Conservation (phyloP, 768 basidiomycete species). For the Lanmaoa rubissima region DNA sequence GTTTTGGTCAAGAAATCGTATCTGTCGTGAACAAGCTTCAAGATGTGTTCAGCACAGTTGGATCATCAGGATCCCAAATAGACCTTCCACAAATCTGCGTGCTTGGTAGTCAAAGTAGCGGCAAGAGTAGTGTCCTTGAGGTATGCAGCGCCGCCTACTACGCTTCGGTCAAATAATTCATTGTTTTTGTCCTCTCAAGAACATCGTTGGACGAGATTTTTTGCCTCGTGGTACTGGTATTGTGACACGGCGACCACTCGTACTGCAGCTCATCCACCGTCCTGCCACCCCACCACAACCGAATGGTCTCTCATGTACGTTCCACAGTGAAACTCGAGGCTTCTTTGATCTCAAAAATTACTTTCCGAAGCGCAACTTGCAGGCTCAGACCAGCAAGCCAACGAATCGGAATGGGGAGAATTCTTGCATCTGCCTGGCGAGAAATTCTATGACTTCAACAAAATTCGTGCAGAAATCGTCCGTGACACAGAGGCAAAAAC, state of each 20-base stretch:
- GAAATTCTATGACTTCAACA: slow-evolving; percentile 97
- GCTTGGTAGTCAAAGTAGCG: slow-evolving; percentile 87
- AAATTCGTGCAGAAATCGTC: slow-evolving; percentile 95
- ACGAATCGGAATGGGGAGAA: slow-evolving; percentile 97
- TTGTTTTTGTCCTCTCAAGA: slow-evolving; percentile 45
- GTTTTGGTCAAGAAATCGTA: slow-evolving; percentile 82
- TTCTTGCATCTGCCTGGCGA: slow-evolving; percentile 95
- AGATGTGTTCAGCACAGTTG: slow-evolving; percentile 85
- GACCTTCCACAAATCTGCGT: slow-evolving; percentile 93
- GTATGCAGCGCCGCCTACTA: slow-evolving; percentile 38
- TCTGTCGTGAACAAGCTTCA: slow-evolving; percentile 83
- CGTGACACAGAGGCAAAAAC: slow-evolving; percentile 98
- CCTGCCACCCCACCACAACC: slow-evolving; percentile 47
- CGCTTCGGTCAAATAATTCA: slow-evolving; percentile 1
- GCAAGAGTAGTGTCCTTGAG: slow-evolving; percentile 92
- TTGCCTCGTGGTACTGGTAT: slow-evolving; percentile 98
- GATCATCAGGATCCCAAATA: slow-evolving; percentile 73
- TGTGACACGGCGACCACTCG: slow-evolving; percentile 94
- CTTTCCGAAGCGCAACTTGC: slow-evolving; percentile 32
- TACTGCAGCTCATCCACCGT: slow-evolving; percentile 92
- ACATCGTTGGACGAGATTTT: slow-evolving; percentile 98
- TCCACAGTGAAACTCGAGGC: neutral
- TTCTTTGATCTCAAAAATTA: slow-evolving; percentile 1
- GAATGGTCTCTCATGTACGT: slow-evolving; percentile 47
- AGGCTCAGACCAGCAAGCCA: slow-evolving; percentile 70